Conservation (phyloP, 177 flowering plant genomes). For the Vitis hybrid region DNA sequence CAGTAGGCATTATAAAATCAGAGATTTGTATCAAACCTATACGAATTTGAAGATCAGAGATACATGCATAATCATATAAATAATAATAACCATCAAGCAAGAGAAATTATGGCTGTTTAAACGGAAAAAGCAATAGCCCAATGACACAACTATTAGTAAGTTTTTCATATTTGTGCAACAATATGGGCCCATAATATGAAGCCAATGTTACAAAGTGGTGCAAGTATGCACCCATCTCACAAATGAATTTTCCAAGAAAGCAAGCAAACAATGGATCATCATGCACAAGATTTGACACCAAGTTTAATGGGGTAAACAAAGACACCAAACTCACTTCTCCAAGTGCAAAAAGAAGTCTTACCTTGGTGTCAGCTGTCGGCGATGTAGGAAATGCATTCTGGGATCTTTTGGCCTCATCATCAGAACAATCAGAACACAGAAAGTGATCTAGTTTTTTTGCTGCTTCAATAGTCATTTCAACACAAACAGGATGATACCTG, state of each 20-base stretch:
- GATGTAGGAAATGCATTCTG: slow-evolving; percentile 42
- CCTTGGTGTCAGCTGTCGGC: slow-evolving; percentile 51
- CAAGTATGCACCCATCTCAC: too few species aligned
- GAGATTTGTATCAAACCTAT: too few species aligned
- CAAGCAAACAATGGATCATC: not conserved
- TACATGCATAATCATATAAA: too few species aligned
- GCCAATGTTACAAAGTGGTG: too few species aligned
- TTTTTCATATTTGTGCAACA: too few species aligned
- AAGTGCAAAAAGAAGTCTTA: slow-evolving; percentile 19
- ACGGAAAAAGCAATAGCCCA: too few species aligned
- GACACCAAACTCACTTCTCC: not conserved
- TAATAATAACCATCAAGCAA: too few species aligned
- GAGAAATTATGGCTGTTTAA: too few species aligned
- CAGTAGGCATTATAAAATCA: too few species aligned
- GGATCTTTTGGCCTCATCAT: slow-evolving; percentile 51
- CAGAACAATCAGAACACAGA: slow-evolving; percentile 74
- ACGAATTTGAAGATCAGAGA: too few species aligned
- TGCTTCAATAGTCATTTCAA: slow-evolving; percentile 74
- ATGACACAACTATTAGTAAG: too few species aligned
- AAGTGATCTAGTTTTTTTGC: slow-evolving; percentile 72
- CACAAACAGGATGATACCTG: slow-evolving; percentile 91
- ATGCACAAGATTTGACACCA: not conserved
- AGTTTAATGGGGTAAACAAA: not conserved
- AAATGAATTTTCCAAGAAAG: not conserved
- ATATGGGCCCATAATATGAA: too few species aligned